These are phyloP conservation scores for Quercus suber DNA, from an alignment of 306 rosid species.

Conservation along the genomic window DNA sequence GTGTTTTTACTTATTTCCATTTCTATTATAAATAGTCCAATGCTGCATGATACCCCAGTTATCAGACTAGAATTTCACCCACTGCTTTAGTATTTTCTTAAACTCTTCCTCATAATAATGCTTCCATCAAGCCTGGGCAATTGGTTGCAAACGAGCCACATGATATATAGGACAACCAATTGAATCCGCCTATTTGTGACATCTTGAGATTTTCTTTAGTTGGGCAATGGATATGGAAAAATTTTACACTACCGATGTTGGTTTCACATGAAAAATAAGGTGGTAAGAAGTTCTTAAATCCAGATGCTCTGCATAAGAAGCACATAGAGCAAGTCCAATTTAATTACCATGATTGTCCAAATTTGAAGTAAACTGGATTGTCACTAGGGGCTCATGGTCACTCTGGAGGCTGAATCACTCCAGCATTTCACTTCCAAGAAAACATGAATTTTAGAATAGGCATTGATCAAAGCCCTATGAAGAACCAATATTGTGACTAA, in stretches of 20 bases:
- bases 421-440: neutral
- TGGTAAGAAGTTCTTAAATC: neutral
- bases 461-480: neutral
- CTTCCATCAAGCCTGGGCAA: neutral
- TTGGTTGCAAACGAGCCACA: neutral
- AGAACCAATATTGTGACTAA: neutral
- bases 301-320: neutral
- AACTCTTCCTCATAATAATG: neutral
- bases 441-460: neutral
- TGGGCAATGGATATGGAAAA: neutral
- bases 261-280: neutral
- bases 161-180: too few relatives aligned
- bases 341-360: neutral
- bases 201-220: neutral
- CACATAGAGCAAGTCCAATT: neutral
- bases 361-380: neutral
- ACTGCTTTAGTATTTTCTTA: neutral
- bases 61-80: neutral
- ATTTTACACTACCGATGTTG: neutral
- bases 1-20: too few relatives aligned
- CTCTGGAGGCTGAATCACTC: neutral
- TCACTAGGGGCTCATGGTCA: neutral
- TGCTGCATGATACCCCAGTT: neutral
- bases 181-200: neutral
- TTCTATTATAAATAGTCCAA: too few relatives aligned